Evolutionary conservation across 345 rosid genomes (phyloP).

Genomic region (Salix caprea): DNA sequence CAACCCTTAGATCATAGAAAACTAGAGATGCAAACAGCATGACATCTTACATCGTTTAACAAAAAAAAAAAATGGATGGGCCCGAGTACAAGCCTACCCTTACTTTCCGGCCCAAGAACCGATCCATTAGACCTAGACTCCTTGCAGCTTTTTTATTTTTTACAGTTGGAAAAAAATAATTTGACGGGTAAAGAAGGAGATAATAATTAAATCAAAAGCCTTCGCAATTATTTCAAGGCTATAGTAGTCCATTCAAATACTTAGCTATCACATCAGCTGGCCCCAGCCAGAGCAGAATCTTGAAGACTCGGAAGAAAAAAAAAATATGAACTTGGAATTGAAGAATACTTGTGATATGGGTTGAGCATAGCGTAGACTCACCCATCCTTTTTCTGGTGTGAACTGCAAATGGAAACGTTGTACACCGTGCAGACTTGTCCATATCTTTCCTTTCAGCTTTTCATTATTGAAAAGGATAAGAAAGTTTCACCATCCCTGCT

Average conservation of each 20-base stretch:
- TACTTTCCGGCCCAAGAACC: too few relatives aligned
- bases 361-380: neutral
- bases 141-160: too few relatives aligned
- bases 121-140: too few relatives aligned
- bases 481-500: neutral
- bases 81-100: rapidly evolving
- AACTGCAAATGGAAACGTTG: neutral
- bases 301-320: too few relatives aligned
- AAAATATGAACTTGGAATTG: too few relatives aligned
- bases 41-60: rapidly evolving
- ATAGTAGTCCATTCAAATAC: neutral
- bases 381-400: neutral
- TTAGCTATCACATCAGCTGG: too few relatives aligned
- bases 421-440: neutral
- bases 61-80: too few relatives aligned
- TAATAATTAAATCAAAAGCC: neutral
- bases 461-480: conserved; percentile 6
- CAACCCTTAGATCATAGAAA: too few relatives aligned
- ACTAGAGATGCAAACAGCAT: too few relatives aligned
- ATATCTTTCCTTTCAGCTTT: neutral
- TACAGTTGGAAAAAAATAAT: too few relatives aligned
- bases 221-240: neutral
- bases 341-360: neutral
- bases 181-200: too few relatives aligned
- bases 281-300: too few relatives aligned